Conservation (phyloP, 2,329 filamentous ascomycete species). For the Fusarium sp. region DNA sequence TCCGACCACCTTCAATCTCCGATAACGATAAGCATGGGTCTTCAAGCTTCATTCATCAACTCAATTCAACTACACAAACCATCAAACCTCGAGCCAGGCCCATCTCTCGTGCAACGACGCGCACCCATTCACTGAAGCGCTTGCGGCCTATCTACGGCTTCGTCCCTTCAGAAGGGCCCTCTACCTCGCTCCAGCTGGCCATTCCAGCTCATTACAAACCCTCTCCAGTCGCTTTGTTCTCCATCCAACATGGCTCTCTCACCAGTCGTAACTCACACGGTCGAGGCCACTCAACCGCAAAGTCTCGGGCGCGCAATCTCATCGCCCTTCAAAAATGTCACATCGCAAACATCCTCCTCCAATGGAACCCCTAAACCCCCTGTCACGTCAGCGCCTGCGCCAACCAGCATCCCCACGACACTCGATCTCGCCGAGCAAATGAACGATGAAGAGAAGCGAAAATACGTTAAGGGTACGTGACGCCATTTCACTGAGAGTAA, state of each 20-base stretch:
- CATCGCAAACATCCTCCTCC: conserved; percentile 54
- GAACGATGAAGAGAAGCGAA: conserved; percentile 85
- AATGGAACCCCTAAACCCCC: conserved; percentile 62
- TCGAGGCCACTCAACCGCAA: conserved; percentile 50
- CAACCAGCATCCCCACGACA: conserved; percentile 55
- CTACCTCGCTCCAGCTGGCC: conserved; percentile 14
- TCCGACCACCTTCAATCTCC: conserved; percentile 29
- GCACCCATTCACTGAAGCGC: not conserved
- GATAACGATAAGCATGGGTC: conserved; percentile 42
- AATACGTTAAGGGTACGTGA: conserved; percentile 78
- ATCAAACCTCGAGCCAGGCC: not conserved
- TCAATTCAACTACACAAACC: conserved; percentile 6
- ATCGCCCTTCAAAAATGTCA: conserved; percentile 62
- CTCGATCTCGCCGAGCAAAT: conserved; percentile 82
- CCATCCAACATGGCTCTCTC: conserved; percentile 61
- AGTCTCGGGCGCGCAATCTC: conserved; percentile 54
- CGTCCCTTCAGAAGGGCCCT: not conserved
- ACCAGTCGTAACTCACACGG: conserved; percentile 60
- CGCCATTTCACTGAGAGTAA: too few relatives aligned
- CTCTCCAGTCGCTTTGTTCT: conserved; percentile 16
- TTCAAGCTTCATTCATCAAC: conserved; percentile 18
- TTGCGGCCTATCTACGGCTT: too few relatives aligned
- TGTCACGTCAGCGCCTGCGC: conserved; percentile 49
- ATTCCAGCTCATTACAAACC: conserved; percentile 19
- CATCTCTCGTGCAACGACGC: conserved; percentile 6